Conservation (phyloP, 768 basidiomycete species). For the Ramaria sp. region DNA sequence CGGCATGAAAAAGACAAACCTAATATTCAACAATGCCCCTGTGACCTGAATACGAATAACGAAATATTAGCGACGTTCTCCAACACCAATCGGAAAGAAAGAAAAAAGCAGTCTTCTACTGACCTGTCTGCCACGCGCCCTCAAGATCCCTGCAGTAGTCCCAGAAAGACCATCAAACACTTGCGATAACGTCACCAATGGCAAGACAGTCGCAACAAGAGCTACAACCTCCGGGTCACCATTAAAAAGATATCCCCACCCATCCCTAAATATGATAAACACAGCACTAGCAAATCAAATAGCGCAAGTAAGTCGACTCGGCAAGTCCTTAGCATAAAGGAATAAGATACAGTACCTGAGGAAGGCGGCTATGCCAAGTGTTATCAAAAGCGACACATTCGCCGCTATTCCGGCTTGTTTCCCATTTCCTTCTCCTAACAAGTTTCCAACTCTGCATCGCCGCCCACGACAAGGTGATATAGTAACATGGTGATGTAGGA, state of each 20-base stretch:
- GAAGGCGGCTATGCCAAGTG: slow-evolving; percentile 49
- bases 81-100: too few species aligned
- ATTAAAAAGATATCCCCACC: slow-evolving; percentile 72
- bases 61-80: not conserved
- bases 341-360: slow-evolving; percentile 40
- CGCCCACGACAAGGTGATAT: not conserved
- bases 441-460: slow-evolving; percentile 65
- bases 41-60: too few species aligned
- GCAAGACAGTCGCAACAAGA: slow-evolving; percentile 59
- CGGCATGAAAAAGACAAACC: slow-evolving; percentile 34
- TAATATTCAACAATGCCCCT: slow-evolving; percentile 76
- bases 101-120: not conserved
- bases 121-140: slow-evolving; percentile 68
- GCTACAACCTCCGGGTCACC: slow-evolving; percentile 43
- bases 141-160: slow-evolving; percentile 65
- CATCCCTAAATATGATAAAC: slow-evolving; percentile 50
- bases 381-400: slow-evolving; percentile 52
- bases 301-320: not conserved
- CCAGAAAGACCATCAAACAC: slow-evolving; percentile 71
- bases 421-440: slow-evolving; percentile 72
- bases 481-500: not conserved
- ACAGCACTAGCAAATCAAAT: slow-evolving; percentile 34
- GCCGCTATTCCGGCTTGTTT: slow-evolving; percentile 62
- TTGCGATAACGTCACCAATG: slow-evolving; percentile 70
- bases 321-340: not conserved